Percentiles rank a stretch among this genome's conserved stretches.
These are phyloP conservation scores for Fusarium caatingaense DNA, from an alignment of 2,329 filamentous ascomycete genomes.

Conservation along the genomic window DNA sequence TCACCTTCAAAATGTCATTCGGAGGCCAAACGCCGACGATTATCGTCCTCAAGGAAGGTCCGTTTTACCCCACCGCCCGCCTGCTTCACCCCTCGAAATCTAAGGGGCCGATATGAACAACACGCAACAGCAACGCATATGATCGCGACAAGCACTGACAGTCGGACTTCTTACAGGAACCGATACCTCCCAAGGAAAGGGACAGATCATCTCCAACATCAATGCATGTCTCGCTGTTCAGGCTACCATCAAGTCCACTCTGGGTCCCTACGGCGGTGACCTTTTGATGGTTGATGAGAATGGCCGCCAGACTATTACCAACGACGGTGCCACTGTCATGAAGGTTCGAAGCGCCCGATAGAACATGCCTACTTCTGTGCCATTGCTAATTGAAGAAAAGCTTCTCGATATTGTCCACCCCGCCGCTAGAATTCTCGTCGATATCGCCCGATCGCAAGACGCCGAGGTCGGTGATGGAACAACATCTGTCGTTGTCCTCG, in stretches of 20 bases:
- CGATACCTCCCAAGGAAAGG: slow-evolving; percentile 96
- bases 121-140: neutral
- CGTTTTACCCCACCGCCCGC: slow-evolving; percentile 60
- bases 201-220: slow-evolving; percentile 97
- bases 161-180: slow-evolving; percentile 71
- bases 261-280: slow-evolving; percentile 97
- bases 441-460: slow-evolving; percentile 98
- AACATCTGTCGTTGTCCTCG: slow-evolving; percentile 95
- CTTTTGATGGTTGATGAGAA: slow-evolving; percentile 95
- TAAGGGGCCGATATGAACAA: slow-evolving; percentile 25
- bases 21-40: slow-evolving; percentile 97
- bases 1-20: slow-evolving; percentile 82
- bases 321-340: slow-evolving; percentile 99
- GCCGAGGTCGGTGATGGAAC: slow-evolving; percentile 98
- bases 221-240: slow-evolving; percentile 98
- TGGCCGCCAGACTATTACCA: slow-evolving; percentile 96
- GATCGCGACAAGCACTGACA: slow-evolving; percentile 37
- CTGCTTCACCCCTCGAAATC: slow-evolving; percentile 42
- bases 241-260: slow-evolving; percentile 92
- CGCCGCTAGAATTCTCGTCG: slow-evolving; percentile 94
- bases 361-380: neutral
- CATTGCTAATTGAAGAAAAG: slow-evolving; percentile 56
- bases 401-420: slow-evolving; percentile 98
- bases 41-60: slow-evolving; percentile 97
- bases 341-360: slow-evolving; percentile 69